Conservation (phyloP, 768 basidiomycete genomes). For the Coprinopsis sp. region DNA sequence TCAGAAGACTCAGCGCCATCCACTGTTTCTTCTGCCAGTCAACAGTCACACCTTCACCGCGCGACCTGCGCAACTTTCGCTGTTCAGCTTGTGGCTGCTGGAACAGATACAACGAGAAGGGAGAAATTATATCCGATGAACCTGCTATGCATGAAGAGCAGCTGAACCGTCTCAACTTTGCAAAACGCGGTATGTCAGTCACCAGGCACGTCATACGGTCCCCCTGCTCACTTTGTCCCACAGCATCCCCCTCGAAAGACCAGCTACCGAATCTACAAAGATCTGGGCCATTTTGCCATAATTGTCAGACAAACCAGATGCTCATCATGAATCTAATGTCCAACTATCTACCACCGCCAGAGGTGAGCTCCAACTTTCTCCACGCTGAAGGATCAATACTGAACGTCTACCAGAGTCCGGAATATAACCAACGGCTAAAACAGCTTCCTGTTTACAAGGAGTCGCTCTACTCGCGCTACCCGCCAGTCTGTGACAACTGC, state of each 20-base stretch:
- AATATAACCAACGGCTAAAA: constrained; percentile 59
- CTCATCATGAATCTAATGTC: constrained; percentile 82
- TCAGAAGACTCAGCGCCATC: constrained; percentile 46
- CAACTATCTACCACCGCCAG: constrained; percentile 79
- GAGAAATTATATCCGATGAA: constrained; percentile 79
- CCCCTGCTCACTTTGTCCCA: background rate
- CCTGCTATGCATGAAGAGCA: constrained; percentile 84
- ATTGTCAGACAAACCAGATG: constrained; percentile 91
- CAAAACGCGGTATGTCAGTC: constrained; percentile 66
- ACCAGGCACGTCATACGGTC: no score
- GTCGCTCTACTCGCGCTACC: constrained; percentile 77
- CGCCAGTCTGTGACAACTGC: constrained; percentile 78
- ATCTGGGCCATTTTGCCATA: constrained; percentile 72
- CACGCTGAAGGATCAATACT: background rate
- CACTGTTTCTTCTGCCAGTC: constrained; percentile 76
- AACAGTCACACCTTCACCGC: constrained; percentile 32
- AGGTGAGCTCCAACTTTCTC: constrained; percentile 41
- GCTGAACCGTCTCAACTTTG: constrained; percentile 66
- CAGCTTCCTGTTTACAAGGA: constrained; percentile 67
- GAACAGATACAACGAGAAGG: constrained; percentile 68
- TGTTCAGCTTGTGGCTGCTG: constrained; percentile 67
- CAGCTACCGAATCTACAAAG: constrained; percentile 60
- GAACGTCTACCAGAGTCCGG: constrained; percentile 52
- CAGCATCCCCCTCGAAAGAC: constrained; percentile 68
- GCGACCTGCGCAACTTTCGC: constrained; percentile 53